phyloP scores from a whole-genome alignment of 169 alveolate genomes.

The Theileria luwenshuni region DNA sequence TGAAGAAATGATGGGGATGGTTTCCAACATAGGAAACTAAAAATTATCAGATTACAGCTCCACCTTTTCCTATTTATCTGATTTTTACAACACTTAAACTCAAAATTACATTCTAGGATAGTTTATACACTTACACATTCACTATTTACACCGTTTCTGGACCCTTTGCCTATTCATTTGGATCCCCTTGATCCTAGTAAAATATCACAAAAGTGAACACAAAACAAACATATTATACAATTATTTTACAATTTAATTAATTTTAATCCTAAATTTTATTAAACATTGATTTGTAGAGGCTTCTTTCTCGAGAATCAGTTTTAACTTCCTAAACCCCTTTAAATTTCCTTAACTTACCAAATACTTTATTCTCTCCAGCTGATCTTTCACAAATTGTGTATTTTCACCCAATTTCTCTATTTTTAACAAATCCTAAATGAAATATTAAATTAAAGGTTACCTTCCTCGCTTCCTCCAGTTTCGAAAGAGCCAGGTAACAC shows the following conservation, averaged over 20 bases:
- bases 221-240: not conserved
- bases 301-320: not conserved
- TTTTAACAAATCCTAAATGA: conserved; percentile 30
- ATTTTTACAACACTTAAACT: not conserved
- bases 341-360: conserved; percentile 15
- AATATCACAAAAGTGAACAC: not conserved
- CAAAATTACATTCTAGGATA: not conserved
- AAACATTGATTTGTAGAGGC: conserved; percentile 31
- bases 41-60: not conserved
- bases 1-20: conserved; percentile 13
- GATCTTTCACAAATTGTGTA: conserved; percentile 35
- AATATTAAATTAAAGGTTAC: not conserved
- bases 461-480: conserved; percentile 33
- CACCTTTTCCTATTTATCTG: not conserved
- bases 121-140: too few species aligned
- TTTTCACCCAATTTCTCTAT: conserved; percentile 27
- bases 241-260: not conserved
- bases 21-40: conserved; percentile 7
- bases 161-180: not conserved
- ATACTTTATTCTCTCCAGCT: conserved; percentile 19
- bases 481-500: conserved; percentile 27
- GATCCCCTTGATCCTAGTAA: not conserved
- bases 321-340: conserved; percentile 11
- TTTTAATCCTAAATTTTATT: not conserved
- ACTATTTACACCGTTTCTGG: too few species aligned